A percentile compares a stretch with the other conserved stretches of the same genome.
These are phyloP conservation scores for Mycosphaerella arachidis DNA, from an alignment of 2,329 filamentous ascomycete species.

Conservation along the genomic window DNA sequence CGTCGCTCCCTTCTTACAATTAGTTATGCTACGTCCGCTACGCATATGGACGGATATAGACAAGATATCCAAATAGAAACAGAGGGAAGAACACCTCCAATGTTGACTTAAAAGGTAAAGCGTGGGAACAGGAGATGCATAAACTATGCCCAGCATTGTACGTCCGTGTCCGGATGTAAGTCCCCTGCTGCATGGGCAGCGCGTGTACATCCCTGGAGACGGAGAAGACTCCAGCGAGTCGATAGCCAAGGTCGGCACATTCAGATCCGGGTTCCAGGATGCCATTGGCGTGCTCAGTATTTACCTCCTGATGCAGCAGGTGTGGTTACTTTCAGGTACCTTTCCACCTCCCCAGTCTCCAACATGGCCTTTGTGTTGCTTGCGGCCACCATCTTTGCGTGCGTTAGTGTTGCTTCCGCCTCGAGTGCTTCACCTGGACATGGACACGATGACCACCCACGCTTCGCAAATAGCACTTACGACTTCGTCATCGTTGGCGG, in stretches of 20 bases:
- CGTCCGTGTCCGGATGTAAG: too few species aligned
- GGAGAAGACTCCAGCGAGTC: too few species aligned
- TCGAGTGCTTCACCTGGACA: neutral
- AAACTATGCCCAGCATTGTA: too few species aligned
- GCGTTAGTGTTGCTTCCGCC: neutral
- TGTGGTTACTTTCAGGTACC: neutral
- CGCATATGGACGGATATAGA: too few species aligned
- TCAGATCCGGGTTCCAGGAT: neutral
- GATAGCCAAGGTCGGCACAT: too few species aligned
- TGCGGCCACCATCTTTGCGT: neutral
- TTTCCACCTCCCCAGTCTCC: neutral
- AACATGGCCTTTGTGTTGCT: neutral
- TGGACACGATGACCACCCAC: neutral
- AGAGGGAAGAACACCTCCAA: too few species aligned
- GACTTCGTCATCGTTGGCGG: constrained; percentile 23
- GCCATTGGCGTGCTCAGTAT: neutral
- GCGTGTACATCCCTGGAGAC: too few species aligned
- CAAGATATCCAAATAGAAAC: too few species aligned
- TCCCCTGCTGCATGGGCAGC: neutral
- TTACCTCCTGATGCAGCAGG: neutral
- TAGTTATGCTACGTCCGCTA: too few species aligned
- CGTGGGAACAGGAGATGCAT: too few species aligned
- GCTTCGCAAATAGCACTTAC: neutral
- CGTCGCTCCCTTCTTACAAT: too few species aligned
- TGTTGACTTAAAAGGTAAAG: too few species aligned